Evolutionary conservation across 2,329 filamentous ascomycete species (phyloP).

Genomic region (Endoconidiophora laricicola): DNA sequence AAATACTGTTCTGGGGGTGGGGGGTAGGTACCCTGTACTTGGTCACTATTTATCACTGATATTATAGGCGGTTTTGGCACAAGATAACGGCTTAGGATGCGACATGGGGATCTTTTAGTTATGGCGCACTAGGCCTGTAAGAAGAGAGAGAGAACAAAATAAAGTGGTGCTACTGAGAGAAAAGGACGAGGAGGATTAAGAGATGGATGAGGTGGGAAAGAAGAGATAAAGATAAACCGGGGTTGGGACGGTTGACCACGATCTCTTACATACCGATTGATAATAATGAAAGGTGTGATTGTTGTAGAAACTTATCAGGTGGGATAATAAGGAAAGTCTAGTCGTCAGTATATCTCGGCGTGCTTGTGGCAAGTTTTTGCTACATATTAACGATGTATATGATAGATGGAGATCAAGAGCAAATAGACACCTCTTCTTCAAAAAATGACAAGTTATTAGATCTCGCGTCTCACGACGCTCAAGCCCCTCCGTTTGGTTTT

Average conservation of each 20-base stretch:
- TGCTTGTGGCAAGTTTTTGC: too few relatives aligned
- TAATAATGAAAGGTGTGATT: too few relatives aligned
- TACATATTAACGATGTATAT: not conserved
- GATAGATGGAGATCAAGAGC: not conserved
- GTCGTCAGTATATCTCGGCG: too few relatives aligned
- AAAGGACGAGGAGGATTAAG: not conserved
- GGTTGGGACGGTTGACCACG: not conserved
- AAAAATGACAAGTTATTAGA: too few relatives aligned
- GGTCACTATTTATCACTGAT: too few relatives aligned
- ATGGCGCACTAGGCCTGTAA: not conserved
- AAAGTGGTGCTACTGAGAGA: not conserved
- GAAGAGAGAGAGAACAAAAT: not conserved
- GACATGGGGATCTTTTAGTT: not conserved
- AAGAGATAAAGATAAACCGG: not conserved
- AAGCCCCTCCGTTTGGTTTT: too few relatives aligned
- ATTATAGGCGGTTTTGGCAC: not conserved
- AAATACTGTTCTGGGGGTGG: too few relatives aligned
- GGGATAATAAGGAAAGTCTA: too few relatives aligned
- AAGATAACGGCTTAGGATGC: too few relatives aligned
- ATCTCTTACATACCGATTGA: conserved; percentile 2
- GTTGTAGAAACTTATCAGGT: not conserved
- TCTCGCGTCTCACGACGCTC: too few relatives aligned
- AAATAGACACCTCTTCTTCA: too few relatives aligned
- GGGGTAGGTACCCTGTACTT: too few relatives aligned
- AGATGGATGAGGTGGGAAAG: not conserved